Evolutionary conservation across 768 basidiomycete genomes (phyloP), one percentile per base, ranked within the genome.

Genomic region (Hygrophoropsis aurantiaca): DNA sequence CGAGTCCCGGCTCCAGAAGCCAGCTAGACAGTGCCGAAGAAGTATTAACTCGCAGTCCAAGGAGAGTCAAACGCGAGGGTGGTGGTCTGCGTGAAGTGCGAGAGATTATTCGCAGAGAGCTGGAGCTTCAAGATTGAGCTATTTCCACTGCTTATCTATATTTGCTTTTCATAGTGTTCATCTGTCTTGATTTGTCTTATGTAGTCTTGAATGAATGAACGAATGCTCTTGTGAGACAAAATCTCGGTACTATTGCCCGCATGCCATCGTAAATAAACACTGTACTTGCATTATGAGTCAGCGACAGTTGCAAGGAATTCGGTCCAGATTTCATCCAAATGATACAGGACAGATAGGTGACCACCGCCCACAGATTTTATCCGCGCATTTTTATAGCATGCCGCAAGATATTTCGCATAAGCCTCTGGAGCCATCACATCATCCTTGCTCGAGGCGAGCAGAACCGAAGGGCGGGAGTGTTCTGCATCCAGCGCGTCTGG

Each of bases 51-150:
- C 74, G 88, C 39, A 91, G 89, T 63, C 90, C 90, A 6, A 79
- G 78, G 46, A 71, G 79, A 50, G 82, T 92, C 27, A 85, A 81
- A 59, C 74, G 73, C 21, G 87, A 90, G 58, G 76, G 70, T 5
- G 85, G 88, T 25, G 87, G 89, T 0, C 71, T 92, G 55, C 75
- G 90, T 32, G 80, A 87, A 61, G 89, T 91, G 25, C 72, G 89
- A 47, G 90, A 92, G 66, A 84, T 88, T 58, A 87, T 92, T 59
- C 77, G 87, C 56, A 73, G 76, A 53, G 90, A 91, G 69, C 68
- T 91, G 56, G 88, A 90, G 66, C 62, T 84, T 53, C 73, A 82
- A 43, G 87, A 88, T 46, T 74, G 58, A 56, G 20, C 25, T 24
- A 45, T 45, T 30, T 45, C 13, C 41, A 44, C 13, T 47, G 46